A percentile compares a stretch with the other conserved stretches of the same genome.
These are phyloP conservation scores for Lepidium campestre DNA, from an alignment of 441 rosid species.

Conservation along the genomic window DNA sequence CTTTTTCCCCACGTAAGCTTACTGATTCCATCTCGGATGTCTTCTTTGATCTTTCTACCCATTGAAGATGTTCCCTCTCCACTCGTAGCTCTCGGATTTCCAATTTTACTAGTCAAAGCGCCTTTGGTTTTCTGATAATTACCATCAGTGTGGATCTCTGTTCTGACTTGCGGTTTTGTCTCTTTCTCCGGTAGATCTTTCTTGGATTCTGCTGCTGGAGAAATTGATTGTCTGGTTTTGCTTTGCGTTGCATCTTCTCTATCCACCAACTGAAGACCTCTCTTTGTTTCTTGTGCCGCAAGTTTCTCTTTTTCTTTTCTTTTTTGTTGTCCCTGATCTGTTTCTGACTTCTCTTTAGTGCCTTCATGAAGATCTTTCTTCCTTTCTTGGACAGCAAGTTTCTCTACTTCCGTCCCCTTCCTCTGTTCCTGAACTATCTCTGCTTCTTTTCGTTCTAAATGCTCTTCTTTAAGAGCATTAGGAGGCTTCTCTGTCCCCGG, in stretches of 20 bases:
- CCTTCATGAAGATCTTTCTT: background rate
- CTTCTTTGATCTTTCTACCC: conserved; percentile 45
- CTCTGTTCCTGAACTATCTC: conserved; percentile 21
- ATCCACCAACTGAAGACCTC: conserved; percentile 14
- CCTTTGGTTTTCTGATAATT: conserved; percentile 21
- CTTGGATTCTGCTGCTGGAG: conserved; percentile 23
- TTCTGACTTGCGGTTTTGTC: conserved; percentile 17
- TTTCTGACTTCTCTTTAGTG: background rate
- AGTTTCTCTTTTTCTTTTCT: conserved; percentile 9
- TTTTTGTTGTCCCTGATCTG: conserved; percentile 13
- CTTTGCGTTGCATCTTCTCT: conserved; percentile 20
- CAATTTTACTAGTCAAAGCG: conserved; percentile 18
- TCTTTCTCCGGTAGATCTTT: conserved; percentile 17
- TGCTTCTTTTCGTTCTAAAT: background rate
- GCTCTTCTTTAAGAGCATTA: background rate
- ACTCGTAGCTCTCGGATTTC: conserved; percentile 17
- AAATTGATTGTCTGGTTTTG: conserved; percentile 15
- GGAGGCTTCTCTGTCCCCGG: background rate
- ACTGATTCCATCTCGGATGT: conserved; percentile 50
- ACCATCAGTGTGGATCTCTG: conserved; percentile 29
- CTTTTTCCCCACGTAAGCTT: conserved; percentile 40
- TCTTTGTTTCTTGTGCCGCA: conserved; percentile 13
- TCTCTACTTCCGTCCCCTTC: conserved; percentile 9
- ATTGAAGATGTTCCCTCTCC: conserved; percentile 28
- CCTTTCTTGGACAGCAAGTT: conserved; percentile 17